phyloP scores from a whole-genome alignment of 371 early-diverging fungal species.

The Mortierella sp. region DNA sequence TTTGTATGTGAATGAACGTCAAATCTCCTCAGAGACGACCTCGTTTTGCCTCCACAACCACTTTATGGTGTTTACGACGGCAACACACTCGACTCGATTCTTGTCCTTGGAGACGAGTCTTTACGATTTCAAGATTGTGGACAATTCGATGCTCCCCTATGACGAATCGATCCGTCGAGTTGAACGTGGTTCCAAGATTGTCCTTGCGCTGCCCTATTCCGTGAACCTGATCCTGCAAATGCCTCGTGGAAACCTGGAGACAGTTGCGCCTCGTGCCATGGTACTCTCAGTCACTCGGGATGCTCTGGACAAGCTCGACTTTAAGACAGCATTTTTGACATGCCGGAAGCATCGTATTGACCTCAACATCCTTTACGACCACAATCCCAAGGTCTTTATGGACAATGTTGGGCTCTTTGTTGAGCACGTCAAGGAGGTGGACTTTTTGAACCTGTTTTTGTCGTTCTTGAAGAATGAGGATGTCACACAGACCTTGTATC shows the following conservation, averaged over 20 bases:
- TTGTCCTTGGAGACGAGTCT: constrained; percentile 54
- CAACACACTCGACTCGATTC: constrained; percentile 85
- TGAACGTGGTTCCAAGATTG: constrained; percentile 92
- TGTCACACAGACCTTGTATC: constrained; percentile 52
- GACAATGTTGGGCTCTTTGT: constrained; percentile 77
- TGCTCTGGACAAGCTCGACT: constrained; percentile 74
- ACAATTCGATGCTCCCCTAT: constrained; percentile 62
- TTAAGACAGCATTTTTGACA: constrained; percentile 80
- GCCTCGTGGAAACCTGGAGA: constrained; percentile 98
- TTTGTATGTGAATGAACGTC: constrained; percentile 76
- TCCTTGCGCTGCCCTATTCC: constrained; percentile 76
- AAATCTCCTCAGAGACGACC: constrained; percentile 82
- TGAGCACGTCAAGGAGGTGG: constrained; percentile 80
- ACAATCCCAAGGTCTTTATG: constrained; percentile 75
- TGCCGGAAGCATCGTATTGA: constrained; percentile 95
- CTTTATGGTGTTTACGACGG: constrained; percentile 87
- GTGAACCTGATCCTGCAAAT: constrained; percentile 90
- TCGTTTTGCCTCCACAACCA: constrained; percentile 88
- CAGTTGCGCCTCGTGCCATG: constrained; percentile 93
- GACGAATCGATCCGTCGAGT: constrained; percentile 86
- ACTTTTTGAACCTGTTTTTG: constrained; percentile 91
- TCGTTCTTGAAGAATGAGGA: constrained; percentile 75
- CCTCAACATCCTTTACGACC: constrained; percentile 89
- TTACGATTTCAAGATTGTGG: constrained; percentile 61
- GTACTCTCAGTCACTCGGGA: constrained; percentile 86